Conservation (phyloP, 1,284 basidiomycete genomes). For the Moesziomyces parantarcticus region DNA sequence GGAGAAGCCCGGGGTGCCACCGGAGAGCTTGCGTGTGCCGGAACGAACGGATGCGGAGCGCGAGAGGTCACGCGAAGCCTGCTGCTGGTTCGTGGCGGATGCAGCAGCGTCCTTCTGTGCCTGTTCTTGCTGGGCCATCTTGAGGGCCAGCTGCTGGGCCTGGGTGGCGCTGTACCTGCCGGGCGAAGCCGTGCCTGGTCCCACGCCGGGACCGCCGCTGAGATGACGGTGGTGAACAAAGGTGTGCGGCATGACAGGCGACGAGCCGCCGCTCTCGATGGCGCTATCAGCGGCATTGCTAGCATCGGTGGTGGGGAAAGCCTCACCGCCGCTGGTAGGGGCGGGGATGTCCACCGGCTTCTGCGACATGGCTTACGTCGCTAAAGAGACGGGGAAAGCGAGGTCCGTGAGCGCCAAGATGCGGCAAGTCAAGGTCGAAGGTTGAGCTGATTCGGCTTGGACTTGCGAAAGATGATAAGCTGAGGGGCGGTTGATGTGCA, state of each 20-base stretch:
- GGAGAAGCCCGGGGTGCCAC: conserved; percentile 32
- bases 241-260: conserved; percentile 33
- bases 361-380: conserved; percentile 23
- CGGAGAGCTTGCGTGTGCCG: conserved; percentile 20
- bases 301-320: conserved; percentile 4
- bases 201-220: conserved; percentile 64
- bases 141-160: conserved; percentile 36
- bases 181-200: conserved; percentile 46
- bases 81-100: conserved; percentile 6
- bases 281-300: conserved; percentile 17
- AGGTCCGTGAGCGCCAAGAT: neutral
- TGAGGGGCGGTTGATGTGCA: too few relatives aligned
- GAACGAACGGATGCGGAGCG: conserved; percentile 32
- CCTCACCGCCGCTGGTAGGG: neutral
- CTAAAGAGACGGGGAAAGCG: neutral
- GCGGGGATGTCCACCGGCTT: conserved; percentile 22
- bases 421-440: neutral
- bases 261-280: conserved; percentile 31
- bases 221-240: conserved; percentile 77
- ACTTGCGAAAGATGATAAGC: neutral
- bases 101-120: conserved; percentile 19
- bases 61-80: conserved; percentile 16
- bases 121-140: conserved; percentile 37
- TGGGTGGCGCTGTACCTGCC: conserved; percentile 41
- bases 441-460: too few relatives aligned